Conservation (phyloP, 2,329 filamentous ascomycete genomes). For the Fusarium musae region DNA sequence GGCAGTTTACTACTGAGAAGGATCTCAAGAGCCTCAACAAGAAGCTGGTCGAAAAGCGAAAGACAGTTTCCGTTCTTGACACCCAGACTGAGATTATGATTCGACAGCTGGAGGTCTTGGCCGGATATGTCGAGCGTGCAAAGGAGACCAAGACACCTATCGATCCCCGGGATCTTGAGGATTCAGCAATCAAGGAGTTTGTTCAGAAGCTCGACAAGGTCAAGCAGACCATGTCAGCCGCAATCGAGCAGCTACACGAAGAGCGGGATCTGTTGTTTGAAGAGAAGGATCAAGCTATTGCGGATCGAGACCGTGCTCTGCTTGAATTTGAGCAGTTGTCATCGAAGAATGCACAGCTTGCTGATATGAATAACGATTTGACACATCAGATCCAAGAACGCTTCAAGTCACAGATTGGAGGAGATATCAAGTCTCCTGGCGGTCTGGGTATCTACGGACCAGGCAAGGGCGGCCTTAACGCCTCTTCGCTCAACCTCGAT, state of each 20-base stretch:
- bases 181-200: constrained; percentile 90
- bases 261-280: constrained; percentile 86
- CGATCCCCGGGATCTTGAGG: constrained; percentile 84
- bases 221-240: constrained; percentile 66
- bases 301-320: constrained; percentile 91
- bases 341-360: constrained; percentile 91
- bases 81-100: constrained; percentile 97
- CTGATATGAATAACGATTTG: constrained; percentile 94
- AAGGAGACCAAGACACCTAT: constrained; percentile 85
- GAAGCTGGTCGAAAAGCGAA: constrained; percentile 90
- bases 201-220: constrained; percentile 77
- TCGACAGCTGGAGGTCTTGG: constrained; percentile 87
- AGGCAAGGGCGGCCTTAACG: constrained; percentile 62
- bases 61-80: constrained; percentile 93
- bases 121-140: constrained; percentile 85
- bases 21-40: constrained; percentile 82
- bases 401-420: constrained; percentile 81
- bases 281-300: constrained; percentile 83
- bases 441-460: constrained; percentile 69
- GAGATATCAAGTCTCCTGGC: constrained; percentile 61
- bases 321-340: constrained; percentile 96
- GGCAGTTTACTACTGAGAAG: constrained; percentile 75
- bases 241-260: constrained; percentile 69
- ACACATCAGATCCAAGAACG: constrained; percentile 93
- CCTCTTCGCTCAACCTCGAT: constrained; percentile 63